phyloP scores from a whole-genome alignment of 768 basidiomycete species.

The Multifurca ochricompacta region DNA sequence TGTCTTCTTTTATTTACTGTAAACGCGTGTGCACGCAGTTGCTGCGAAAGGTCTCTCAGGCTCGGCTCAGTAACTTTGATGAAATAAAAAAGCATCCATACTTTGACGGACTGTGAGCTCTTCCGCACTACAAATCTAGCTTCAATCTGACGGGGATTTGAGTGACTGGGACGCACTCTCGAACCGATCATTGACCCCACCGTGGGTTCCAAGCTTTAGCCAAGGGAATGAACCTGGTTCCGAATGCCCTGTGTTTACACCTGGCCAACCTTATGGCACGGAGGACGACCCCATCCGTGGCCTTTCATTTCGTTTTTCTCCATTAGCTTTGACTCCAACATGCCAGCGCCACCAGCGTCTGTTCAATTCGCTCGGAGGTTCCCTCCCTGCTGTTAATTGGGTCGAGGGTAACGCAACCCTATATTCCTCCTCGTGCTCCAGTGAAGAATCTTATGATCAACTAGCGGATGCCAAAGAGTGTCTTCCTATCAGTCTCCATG shows the following conservation, averaged over 20 bases:
- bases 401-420: background rate
- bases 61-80: constrained; percentile 3
- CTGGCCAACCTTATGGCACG: background rate
- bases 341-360: constrained; percentile 11
- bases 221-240: background rate
- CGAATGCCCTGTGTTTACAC: background rate
- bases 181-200: constrained; percentile 5
- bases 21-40: background rate
- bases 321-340: constrained; percentile 3
- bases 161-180: constrained; percentile 9
- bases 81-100: constrained; percentile 10
- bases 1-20: background rate
- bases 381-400: constrained; percentile 7
- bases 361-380: background rate
- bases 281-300: constrained; percentile 2
- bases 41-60: constrained; percentile 4
- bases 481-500: background rate
- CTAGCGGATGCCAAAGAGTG: background rate
- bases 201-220: constrained; percentile 9
- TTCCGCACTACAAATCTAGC: background rate
- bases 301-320: constrained; percentile 13
- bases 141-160: background rate
- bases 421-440: background rate
- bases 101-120: constrained; percentile 8
- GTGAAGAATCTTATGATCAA: background rate